Evolutionary conservation across 805 yeast species (phyloP).

Genomic region (Metschnikowia similis): DNA sequence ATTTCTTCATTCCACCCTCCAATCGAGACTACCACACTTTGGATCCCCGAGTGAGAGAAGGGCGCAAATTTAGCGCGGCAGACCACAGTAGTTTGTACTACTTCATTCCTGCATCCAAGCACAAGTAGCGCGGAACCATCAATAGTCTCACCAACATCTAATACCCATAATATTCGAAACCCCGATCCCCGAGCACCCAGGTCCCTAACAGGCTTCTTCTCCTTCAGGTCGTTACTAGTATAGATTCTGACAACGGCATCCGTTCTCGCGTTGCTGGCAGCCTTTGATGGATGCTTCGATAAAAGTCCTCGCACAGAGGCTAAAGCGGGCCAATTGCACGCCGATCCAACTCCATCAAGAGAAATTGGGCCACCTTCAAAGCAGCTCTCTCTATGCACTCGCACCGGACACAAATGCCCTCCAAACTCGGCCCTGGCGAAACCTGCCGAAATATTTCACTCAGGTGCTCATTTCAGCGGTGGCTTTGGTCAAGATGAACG

Average conservation of each 20-base stretch:
- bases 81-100: slow-evolving; percentile 12
- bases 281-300: background rate
- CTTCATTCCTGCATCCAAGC: slow-evolving; percentile 11
- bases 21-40: slow-evolving; percentile 6
- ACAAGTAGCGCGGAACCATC: slow-evolving; percentile 1
- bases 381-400: slow-evolving; percentile 11
- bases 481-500: slow-evolving; percentile 70
- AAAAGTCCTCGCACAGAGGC: background rate
- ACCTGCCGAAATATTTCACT: slow-evolving; percentile 56
- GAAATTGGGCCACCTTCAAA: background rate
- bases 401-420: slow-evolving; percentile 7
- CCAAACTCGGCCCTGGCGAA: slow-evolving; percentile 48
- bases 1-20: slow-evolving; percentile 8
- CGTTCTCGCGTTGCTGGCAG: no score
- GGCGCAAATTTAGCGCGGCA: slow-evolving; percentile 6
- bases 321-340: background rate
- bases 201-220: no score
- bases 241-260: no score
- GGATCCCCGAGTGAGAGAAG: slow-evolving; percentile 8
- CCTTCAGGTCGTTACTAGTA: no score
- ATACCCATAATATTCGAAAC: background rate
- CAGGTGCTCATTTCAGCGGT: slow-evolving; percentile 62
- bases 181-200: background rate
- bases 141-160: background rate
- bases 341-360: background rate